Conservation (phyloP, 108 stramenopile species). For the Nannochloropsis granulata region DNA sequence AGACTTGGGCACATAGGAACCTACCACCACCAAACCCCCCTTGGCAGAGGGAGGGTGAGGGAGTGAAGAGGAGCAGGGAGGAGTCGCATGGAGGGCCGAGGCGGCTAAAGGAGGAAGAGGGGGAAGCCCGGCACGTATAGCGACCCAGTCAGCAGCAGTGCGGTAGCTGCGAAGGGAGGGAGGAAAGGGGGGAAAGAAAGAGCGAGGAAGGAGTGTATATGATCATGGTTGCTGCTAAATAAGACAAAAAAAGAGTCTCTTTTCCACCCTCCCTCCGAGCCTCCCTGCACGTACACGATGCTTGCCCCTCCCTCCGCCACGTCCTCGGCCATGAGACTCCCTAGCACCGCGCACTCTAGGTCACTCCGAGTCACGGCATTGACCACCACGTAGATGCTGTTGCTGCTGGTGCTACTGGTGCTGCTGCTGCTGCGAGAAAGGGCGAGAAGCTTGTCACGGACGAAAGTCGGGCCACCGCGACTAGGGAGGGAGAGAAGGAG, state of each 20-base stretch:
- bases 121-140: constrained; percentile 16
- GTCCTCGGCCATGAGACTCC: constrained; percentile 2
- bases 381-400: background rate
- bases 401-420: background rate
- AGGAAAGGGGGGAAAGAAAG: background rate
- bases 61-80: background rate
- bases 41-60: background rate
- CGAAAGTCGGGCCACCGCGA: background rate
- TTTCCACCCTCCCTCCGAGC: background rate
- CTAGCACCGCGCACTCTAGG: background rate
- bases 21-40: constrained; percentile 30
- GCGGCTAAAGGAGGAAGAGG: constrained; percentile 18
- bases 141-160: constrained; percentile 20
- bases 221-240: background rate
- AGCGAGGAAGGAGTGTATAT: background rate
- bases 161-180: background rate
- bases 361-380: background rate
- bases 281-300: background rate
- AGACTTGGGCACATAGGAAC: constrained; percentile 42
- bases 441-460: background rate
- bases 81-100: background rate
- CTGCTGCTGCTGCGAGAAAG: background rate
- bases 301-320: constrained; percentile 9
- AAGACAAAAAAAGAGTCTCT: background rate
- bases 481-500: background rate